Percentiles rank a stretch among this genome's conserved stretches.
Evolutionary conservation across 2,329 filamentous ascomycete genomes (phyloP).

Genomic region (Coniochaeta sp.): DNA sequence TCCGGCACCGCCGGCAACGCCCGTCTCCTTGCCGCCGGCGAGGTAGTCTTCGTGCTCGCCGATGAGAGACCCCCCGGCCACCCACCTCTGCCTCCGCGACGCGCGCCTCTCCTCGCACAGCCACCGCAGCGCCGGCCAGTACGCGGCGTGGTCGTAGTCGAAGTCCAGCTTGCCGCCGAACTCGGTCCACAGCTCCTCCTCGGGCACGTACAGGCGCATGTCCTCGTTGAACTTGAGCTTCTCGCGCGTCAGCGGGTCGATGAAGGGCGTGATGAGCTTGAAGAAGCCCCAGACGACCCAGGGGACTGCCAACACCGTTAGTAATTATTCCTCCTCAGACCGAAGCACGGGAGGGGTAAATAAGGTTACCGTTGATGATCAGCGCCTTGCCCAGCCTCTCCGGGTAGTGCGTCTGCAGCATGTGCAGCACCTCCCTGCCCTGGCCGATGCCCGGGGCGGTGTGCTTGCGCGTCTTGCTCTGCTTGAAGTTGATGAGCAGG

Average conservation of each 20-base stretch:
- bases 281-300: conserved; percentile 93
- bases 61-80: conserved; percentile 68
- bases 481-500: conserved; percentile 87
- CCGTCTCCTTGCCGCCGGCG: conserved; percentile 47
- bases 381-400: conserved; percentile 84
- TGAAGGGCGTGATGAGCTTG: conserved; percentile 92
- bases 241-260: conserved; percentile 85
- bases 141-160: conserved; percentile 78
- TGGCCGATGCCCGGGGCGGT: conserved; percentile 65
- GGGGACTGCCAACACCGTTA: conserved; percentile 51
- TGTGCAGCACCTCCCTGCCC: conserved; percentile 77
- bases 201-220: conserved; percentile 72
- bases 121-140: conserved; percentile 81
- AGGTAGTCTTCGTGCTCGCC: conserved; percentile 86
- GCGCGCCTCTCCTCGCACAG: conserved; percentile 60
- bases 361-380: conserved; percentile 84
- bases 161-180: conserved; percentile 76
- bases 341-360: no score
- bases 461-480: conserved; percentile 66
- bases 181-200: conserved; percentile 73
- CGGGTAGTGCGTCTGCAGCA: conserved; percentile 92
- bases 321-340: no score
- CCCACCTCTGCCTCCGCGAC: conserved; percentile 64
- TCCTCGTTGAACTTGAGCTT: conserved; percentile 99
- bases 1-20: conserved; percentile 9